These are phyloP conservation scores for Penicillium sp. DNA, from an alignment of 2,329 filamentous ascomycete species.

Conservation along the genomic window DNA sequence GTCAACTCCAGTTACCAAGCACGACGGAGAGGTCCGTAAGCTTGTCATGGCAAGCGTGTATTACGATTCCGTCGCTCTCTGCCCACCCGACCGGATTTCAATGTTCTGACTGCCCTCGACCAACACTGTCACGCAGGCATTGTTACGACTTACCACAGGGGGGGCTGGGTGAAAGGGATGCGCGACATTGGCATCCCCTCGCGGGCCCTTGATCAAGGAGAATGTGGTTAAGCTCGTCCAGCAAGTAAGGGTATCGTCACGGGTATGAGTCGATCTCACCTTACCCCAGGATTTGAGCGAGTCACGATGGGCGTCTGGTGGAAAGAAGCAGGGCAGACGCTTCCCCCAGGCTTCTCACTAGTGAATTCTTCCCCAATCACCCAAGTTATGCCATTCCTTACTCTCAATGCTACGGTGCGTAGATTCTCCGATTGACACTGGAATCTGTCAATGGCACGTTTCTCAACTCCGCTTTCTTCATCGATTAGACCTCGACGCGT, in stretches of 20 bases:
- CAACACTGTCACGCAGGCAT: background rate
- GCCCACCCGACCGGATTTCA: too few relatives aligned
- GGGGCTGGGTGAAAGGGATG: conserved; percentile 19
- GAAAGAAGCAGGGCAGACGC: background rate
- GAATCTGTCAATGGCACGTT: background rate
- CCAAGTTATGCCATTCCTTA: background rate
- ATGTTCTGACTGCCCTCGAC: too few relatives aligned
- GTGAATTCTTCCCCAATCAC: background rate
- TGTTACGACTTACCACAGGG: conserved; percentile 12
- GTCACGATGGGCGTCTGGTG: background rate
- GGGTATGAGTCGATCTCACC: conserved; percentile 8
- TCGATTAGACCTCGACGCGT: too few relatives aligned
- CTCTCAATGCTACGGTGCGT: too few relatives aligned
- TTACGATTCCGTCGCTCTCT: too few relatives aligned
- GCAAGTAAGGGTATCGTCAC: conserved; percentile 18
- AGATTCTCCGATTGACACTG: too few relatives aligned
- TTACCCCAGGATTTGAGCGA: background rate
- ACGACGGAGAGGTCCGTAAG: background rate
- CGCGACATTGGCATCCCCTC: conserved; percentile 23
- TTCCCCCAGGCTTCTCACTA: background rate
- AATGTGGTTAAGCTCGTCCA: conserved; percentile 7
- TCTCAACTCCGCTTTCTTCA: background rate
- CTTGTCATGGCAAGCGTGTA: too few relatives aligned
- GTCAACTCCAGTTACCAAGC: background rate
- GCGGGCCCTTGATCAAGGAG: conserved; percentile 21